Evolutionary conservation across 345 rosid genomes (phyloP), one percentile per base, ranked within the genome.

Genomic region (Populus simonii): DNA sequence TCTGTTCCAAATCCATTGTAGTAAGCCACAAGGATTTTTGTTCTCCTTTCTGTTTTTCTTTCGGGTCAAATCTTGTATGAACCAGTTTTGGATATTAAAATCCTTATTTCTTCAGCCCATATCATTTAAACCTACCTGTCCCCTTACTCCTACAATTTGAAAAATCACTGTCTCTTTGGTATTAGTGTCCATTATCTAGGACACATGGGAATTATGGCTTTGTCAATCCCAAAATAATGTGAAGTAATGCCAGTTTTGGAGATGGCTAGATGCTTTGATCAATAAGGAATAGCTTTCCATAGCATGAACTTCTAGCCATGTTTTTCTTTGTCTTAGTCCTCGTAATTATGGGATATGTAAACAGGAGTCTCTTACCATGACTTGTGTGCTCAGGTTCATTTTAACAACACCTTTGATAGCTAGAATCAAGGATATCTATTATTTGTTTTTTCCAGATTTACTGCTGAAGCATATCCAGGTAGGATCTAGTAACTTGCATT

Each of bases 401-500:
- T 27, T 29, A 22, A 45, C 18, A 47, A 15, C 51, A 47, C 51
- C 20, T 15, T 74, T 66, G 0, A 23, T 20, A 63, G 47, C 27
- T 45, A 27, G 31, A 17, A 10, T 33, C n/a, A 9, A 51, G 23
- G 16, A 36, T 39, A 11, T 76, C 53, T 17, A 7, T 31, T 7
- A 15, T 76, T 29, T 75, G 38, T 17, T 47, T 47, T 4, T 15
- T 74, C 39, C 75, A 29, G 78, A 62, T 66, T 66, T 61, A 74
- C 33, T 57, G 12, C 25, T 43, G 7, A 15, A 20, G 66, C 70
- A 23, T 33, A 22, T 61, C 61, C 27, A 1, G 18, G 8, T 17
- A 22, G 5, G 38, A n/a, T 31, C 31, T 29, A 9, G 8, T 20
- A 57, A 12, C 57, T 39, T 31, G 6, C 12, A 47, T 47, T 71